Evolutionary conservation across 2,329 filamentous ascomycete species (phyloP), one percentile per base, ranked within the genome.

Genomic region (Drechslerella dactyloides): DNA sequence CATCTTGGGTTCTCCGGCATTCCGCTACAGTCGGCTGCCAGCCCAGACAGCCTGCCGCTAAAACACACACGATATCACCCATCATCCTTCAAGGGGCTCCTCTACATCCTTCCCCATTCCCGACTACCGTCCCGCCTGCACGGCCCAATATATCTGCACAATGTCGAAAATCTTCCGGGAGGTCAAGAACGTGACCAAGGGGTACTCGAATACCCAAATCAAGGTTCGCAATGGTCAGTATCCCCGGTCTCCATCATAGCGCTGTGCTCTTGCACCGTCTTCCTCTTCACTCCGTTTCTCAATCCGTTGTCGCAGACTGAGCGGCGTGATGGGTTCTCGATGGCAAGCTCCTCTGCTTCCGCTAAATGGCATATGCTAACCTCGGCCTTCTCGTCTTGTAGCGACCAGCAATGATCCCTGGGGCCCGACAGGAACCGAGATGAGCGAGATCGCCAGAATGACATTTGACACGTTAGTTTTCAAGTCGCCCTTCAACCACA

Each of bases 131-230:
- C 56, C 40, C 5, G 5, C 15, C 13, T 44, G 17, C 17, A 44
- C 44, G 8, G 21, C 8, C 7, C 15, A 42, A 60, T 42, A 99
- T 99, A 94, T 97, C 93, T 21, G 17, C 15, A 42, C 55, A 56
- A 99, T 99, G 94, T 97, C 93, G 70, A 96, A 96, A 83, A 92
- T 97, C 80, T 91, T 97, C 80, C 87, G 94, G 82, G 96, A 91
- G 80, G 93, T 97, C 78, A 97, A 97, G 84, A 99, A 97, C 84
- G 93, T 99, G 81, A 97, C 94, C 81, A 99, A 97, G 84, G 94
- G 94, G 77, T 99, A 99, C 80, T 97, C 93, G 37, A 88, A 86
- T 75, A 91, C 96, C 78, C 93, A 99, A 84, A 91, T 97, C 81
- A 97, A 97, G 84, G 94, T 99, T 81, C 89, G 93, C 83, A 93